Evolutionary conservation across 139 green algal genomes (phyloP).

Genomic region (Zygnema cylindricum): DNA sequence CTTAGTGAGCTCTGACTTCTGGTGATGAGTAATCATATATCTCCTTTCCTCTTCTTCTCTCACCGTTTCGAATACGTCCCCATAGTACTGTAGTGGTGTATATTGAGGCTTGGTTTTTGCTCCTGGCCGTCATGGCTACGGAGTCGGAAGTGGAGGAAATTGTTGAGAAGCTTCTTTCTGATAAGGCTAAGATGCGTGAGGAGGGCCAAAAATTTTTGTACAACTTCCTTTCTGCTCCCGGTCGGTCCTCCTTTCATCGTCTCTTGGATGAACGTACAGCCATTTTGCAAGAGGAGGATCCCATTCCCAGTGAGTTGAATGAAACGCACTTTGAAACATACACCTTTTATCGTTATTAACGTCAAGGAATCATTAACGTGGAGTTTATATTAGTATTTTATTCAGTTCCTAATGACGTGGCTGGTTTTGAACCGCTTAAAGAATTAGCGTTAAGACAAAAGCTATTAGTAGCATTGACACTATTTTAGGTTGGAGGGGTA

Average conservation of each 20-base stretch:
- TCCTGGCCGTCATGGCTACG: no score
- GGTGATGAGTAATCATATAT: no score
- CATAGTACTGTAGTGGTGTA: no score
- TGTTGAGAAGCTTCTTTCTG: constrained; percentile 10
- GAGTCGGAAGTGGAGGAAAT: neutral
- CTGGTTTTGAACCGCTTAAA: neutral
- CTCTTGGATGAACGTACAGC: neutral
- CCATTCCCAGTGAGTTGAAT: neutral
- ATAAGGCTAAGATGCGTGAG: constrained; percentile 14
- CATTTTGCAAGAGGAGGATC: neutral
- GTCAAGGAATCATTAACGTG: no score
- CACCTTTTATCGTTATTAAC: neutral
- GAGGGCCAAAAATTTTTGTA: constrained; percentile 11
- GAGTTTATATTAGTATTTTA: no score
- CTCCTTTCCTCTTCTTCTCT: no score
- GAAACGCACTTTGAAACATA: neutral
- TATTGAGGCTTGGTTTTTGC: no score
- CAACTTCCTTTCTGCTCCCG: neutral
- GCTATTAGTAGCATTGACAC: neutral
- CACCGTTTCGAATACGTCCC: no score
- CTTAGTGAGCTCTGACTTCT: no score
- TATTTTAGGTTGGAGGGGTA: no score
- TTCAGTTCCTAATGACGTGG: no score
- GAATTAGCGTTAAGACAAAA: neutral
- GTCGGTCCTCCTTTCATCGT: neutral